Conservation (phyloP, 148 eudicot genomes). For the Fagopyrum homotropicum region DNA sequence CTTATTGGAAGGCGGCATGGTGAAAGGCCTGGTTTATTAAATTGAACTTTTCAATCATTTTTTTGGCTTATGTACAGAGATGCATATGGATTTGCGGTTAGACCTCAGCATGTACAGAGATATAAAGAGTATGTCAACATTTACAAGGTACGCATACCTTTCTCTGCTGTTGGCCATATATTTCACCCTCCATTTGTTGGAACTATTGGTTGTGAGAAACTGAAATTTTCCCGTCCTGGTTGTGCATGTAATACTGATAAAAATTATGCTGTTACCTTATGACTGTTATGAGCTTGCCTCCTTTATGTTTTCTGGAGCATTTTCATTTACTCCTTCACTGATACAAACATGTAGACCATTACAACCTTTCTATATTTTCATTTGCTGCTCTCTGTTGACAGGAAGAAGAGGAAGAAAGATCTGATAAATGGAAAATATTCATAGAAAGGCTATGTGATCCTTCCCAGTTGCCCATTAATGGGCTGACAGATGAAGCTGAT, state of each 20-base stretch:
- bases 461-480: conserved; percentile 36
- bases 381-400: conserved; percentile 20
- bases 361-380: neutral
- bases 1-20: neutral
- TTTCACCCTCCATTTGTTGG: neutral
- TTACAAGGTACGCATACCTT: conserved; percentile 52
- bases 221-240: neutral
- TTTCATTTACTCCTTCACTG: neutral
- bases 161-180: neutral
- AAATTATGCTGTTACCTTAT: neutral
- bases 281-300: neutral
- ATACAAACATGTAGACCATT: neutral
- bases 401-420: conserved; percentile 99
- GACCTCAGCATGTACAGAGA: conserved; percentile 95
- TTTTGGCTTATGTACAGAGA: conserved; percentile 45
- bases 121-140: conserved; percentile 88
- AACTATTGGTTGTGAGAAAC: neutral
- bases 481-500: conserved; percentile 23
- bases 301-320: neutral
- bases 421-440: conserved; percentile 80
- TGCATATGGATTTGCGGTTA: conserved; percentile 91
- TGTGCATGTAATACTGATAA: neutral
- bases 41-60: neutral
- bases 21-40: neutral
- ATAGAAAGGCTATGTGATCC: conserved; percentile 55